Percentiles rank a stretch among this genome's conserved stretches.
Evolutionary conservation across 495 filamentous ascomycete genomes (phyloP).

Genomic region (Penicillium nucicola): DNA sequence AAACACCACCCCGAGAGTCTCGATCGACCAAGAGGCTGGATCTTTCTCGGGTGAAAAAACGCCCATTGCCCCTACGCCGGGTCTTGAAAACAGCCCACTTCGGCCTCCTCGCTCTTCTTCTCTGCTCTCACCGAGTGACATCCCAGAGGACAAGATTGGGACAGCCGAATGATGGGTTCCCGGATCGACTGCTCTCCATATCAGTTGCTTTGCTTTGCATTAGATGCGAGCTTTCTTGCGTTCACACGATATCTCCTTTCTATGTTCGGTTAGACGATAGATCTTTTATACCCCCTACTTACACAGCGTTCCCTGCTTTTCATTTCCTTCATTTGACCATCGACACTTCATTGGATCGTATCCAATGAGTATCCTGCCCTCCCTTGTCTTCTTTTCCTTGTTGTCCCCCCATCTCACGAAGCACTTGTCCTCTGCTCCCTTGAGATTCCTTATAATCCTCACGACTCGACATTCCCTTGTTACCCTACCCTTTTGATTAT

Average conservation of each 20-base stretch:
- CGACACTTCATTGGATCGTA: slow-evolving; percentile 1
- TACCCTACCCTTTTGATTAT: neutral
- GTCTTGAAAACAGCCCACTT: slow-evolving; percentile 30
- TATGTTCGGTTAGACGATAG: slow-evolving; percentile 24
- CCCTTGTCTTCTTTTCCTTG: slow-evolving; percentile 5
- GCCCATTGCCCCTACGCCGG: slow-evolving; percentile 33
- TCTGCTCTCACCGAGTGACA: slow-evolving; percentile 18
- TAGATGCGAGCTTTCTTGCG: slow-evolving; percentile 2
- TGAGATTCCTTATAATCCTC: slow-evolving; percentile 9
- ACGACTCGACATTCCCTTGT: neutral
- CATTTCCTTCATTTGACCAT: neutral
- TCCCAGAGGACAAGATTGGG: slow-evolving; percentile 5
- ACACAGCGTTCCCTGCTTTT: slow-evolving; percentile 24
- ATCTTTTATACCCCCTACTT: slow-evolving; percentile 35
- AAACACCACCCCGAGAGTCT: slow-evolving; percentile 7
- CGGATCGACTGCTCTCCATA: neutral
- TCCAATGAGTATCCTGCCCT: neutral
- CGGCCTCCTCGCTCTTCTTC: slow-evolving; percentile 41
- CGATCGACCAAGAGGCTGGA: slow-evolving; percentile 7
- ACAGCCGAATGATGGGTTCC: neutral
- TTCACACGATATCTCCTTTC: slow-evolving; percentile 6
- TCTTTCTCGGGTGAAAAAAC: slow-evolving; percentile 24
- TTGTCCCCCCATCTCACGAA: slow-evolving; percentile 1
- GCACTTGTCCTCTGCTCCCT: neutral
- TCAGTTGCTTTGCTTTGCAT: slow-evolving; percentile 9